Base-by-base conservation (phyloP, 2,329 filamentous ascomycete species). In the Madurella mycetomatis region DNA sequence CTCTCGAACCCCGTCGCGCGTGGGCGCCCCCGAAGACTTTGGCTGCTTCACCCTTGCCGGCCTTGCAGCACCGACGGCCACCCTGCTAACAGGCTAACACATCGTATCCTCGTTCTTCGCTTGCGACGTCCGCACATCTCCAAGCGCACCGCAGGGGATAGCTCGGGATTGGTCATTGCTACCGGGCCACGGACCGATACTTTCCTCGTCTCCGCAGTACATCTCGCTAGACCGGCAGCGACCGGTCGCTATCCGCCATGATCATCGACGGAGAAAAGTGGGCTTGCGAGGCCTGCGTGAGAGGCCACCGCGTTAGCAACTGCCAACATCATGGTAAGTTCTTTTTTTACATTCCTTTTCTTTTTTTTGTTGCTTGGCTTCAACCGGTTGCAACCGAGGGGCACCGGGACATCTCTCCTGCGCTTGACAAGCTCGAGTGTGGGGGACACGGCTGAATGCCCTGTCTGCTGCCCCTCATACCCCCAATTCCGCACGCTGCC, bases 261-360 rank as follows among this genome's bases (percentile, higher is more conserved):
- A 80, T 92, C 72, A 88, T 92, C 72, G 86, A 96, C 80, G 92
- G 92, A 73, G 90, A 96, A 79, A 97, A 97, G 80, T 97, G 84
- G 79, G 92, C 92, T 75, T 97, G 92, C 80, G 90, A 95, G 77
- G 92, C 92, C 76, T 99, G 94, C 77, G 91, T 99, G 71, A 88
- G 94, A 74, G 94, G 94, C 70, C 94, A 99, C 78, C 90, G 94
- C 71, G 94, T 99, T 70, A 97, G 92, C 86, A 96, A 94, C 72
- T 99, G 94, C 80, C 90, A 92, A 73, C 94, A 99, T 74, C 83
- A 84, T 72, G 91, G 92, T 96, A 84, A 79, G 88, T 81, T 4
- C 4, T 37, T 60, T 65, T 67, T 65, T 65, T 65, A n/a, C n/a
- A n/a, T n/a, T n/a, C n/a, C n/a, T n/a, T n/a, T n/a, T n/a, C n/a